Evolutionary conservation across 1,284 basidiomycete genomes (phyloP).

Genomic region (Jaminaea rosea): DNA sequence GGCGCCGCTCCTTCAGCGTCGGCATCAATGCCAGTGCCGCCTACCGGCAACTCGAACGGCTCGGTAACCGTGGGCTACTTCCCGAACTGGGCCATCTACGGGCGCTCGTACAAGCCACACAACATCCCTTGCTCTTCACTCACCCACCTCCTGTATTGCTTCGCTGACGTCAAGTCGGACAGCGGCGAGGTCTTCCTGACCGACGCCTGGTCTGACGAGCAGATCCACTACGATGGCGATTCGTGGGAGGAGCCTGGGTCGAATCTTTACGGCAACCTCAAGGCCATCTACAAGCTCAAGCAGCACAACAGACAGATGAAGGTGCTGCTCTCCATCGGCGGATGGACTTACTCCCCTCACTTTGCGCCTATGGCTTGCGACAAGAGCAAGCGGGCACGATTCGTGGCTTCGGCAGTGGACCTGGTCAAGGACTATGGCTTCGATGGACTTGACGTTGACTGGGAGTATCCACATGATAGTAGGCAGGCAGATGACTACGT

Average conservation of each 20-base stretch:
- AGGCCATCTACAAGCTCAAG: constrained; percentile 76
- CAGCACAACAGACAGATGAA: constrained; percentile 56
- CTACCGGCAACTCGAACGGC: no score
- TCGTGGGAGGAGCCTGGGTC: constrained; percentile 50
- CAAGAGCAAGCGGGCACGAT: constrained; percentile 54
- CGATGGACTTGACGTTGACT: constrained; percentile 68
- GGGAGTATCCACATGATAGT: constrained; percentile 69
- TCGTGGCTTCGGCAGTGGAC: constrained; percentile 63
- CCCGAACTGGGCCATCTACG: constrained; percentile 78
- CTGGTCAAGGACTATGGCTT: constrained; percentile 77
- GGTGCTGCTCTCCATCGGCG: constrained; percentile 47
- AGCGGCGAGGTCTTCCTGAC: constrained; percentile 58
- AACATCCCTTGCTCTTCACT: constrained; percentile 60
- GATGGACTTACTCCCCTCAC: constrained; percentile 47
- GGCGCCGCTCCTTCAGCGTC: no score
- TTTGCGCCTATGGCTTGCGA: constrained; percentile 37
- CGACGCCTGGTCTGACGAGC: constrained; percentile 70
- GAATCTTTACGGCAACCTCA: constrained; percentile 79
- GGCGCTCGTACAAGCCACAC: constrained; percentile 64
- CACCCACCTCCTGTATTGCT: constrained; percentile 78
- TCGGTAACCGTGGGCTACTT: constrained; percentile 17
- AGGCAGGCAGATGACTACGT: constrained; percentile 66
- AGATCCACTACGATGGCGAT: constrained; percentile 58
- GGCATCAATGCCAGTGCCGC: no score
- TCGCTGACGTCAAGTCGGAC: constrained; percentile 67